These are phyloP conservation scores for Zygoascus flipseniorum DNA, from an alignment of 805 yeast genomes.

Conservation along the genomic window DNA sequence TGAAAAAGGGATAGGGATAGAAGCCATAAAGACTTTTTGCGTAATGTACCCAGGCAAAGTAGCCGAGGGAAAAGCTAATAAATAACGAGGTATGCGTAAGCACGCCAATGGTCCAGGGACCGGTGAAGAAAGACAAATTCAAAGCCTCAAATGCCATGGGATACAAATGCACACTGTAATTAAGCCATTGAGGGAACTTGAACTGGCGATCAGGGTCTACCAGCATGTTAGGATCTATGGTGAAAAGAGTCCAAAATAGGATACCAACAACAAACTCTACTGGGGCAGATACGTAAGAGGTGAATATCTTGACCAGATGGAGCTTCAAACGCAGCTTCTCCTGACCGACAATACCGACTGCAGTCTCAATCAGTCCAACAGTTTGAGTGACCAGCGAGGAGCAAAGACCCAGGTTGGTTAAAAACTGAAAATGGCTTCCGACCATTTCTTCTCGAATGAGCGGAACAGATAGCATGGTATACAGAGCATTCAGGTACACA, in stretches of 20 bases:
- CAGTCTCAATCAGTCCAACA: constrained; percentile 18
- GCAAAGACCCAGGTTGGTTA: constrained; percentile 24
- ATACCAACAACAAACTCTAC: constrained; percentile 25
- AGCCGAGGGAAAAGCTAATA: constrained; percentile 19
- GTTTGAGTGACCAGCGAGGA: constrained; percentile 24
- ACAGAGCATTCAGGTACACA: constrained; percentile 1
- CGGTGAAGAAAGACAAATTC: neutral
- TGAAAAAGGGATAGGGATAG: constrained; percentile 29
- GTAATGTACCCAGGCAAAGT: constrained; percentile 28
- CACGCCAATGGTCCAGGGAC: neutral
- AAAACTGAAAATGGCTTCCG: constrained; percentile 32
- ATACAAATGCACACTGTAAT: constrained; percentile 1
- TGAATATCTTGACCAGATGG: neutral
- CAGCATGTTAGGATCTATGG: neutral
- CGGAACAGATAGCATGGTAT: constrained; percentile 4
- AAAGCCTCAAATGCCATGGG: neutral
- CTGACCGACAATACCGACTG: constrained; percentile 10
- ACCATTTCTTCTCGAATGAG: constrained; percentile 8
- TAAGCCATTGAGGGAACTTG: neutral
- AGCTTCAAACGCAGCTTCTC: constrained; percentile 11
- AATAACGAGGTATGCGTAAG: constrained; percentile 2
- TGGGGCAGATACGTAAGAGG: constrained; percentile 22
- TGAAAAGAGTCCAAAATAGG: constrained; percentile 25
- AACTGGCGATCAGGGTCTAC: neutral
- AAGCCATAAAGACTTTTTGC: constrained; percentile 22